Evolutionary conservation across 306 rosid species (phyloP), one percentile per base, ranked within the genome.

Genomic region (Corylus avellana): DNA sequence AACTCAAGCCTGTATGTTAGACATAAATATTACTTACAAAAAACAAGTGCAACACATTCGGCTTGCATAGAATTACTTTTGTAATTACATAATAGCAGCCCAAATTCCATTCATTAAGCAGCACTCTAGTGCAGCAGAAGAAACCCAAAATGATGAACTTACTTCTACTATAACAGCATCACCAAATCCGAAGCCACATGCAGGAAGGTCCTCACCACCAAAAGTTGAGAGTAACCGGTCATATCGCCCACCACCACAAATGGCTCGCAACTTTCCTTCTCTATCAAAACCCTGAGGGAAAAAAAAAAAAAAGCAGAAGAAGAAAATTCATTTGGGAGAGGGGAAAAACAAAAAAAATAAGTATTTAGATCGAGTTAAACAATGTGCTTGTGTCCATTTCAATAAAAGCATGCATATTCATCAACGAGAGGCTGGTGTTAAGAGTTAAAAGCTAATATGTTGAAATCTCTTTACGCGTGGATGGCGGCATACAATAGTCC

Each of bases 141-240:
- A 57, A 73, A 70, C 1, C 25, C 25, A 58, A 70, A 61, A 63
- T 27, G 77, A 74, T 50, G 73, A 74, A 89, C 95, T 88, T 83
- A 95, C 98, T 85, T 95, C 98, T 37, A 95, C 90, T 81, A 95
- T 86, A 73, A 95, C 98, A 50, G 98, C 98, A 86, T 95, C 98
- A 72, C 98, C 98, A 89, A 95, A 95, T 64, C 98, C 98, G 78
- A 95, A 95, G 78, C 97, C 98, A 85, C 98, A 92, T 63, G 98
- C 97, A 83, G 98, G 90, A 80, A 91, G 78, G 70, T 92, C 97
- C 76, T 91, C 98, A 32, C 94, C 96, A 16, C 98, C 98, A 87
- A 89, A 92, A 32, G 97, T 95, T 77, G 98, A 92, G 88, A 95
- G 94, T 81, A 95, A 83, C 54, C 53, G 85, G 80, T 95, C 98